Conservation (phyloP, 2,329 filamentous ascomycete species). For the Boeremia exigua region DNA sequence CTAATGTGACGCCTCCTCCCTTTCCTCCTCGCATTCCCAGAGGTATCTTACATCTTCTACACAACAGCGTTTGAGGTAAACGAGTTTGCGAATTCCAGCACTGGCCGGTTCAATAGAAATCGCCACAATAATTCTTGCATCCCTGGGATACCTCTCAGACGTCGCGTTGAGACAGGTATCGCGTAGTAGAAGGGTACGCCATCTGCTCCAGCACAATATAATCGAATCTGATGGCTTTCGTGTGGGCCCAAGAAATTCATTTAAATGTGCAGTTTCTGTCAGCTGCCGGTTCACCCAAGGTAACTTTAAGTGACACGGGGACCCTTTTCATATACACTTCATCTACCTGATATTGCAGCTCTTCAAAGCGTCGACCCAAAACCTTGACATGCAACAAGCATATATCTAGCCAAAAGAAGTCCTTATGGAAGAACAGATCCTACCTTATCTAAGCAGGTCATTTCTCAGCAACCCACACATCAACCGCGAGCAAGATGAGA, state of each 20-base stretch:
- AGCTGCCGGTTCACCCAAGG: background rate
- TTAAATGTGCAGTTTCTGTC: background rate
- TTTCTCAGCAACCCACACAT: background rate
- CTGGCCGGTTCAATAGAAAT: no score
- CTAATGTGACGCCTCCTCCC: no score
- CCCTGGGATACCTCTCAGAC: no score
- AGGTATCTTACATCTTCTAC: no score
- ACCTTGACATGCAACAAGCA: background rate
- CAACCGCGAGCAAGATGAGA: background rate
- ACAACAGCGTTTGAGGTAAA: no score
- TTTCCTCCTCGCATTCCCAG: no score
- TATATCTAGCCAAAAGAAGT: slow-evolving; percentile 1
- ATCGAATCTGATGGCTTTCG: no score
- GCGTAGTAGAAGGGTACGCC: no score
- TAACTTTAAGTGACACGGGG: background rate
- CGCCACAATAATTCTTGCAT: no score
- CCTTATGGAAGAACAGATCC: background rate
- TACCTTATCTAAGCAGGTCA: background rate
- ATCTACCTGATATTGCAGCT: slow-evolving; percentile 1
- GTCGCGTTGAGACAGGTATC: no score
- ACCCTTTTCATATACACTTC: background rate
- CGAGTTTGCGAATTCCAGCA: no score
- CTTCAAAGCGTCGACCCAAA: background rate
- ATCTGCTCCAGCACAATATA: no score
- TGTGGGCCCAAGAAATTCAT: background rate